Percentiles rank a stretch among this genome's conserved stretches.
phyloP scores from a whole-genome alignment of 805 yeast species.

The Cyberlindnera americana region DNA sequence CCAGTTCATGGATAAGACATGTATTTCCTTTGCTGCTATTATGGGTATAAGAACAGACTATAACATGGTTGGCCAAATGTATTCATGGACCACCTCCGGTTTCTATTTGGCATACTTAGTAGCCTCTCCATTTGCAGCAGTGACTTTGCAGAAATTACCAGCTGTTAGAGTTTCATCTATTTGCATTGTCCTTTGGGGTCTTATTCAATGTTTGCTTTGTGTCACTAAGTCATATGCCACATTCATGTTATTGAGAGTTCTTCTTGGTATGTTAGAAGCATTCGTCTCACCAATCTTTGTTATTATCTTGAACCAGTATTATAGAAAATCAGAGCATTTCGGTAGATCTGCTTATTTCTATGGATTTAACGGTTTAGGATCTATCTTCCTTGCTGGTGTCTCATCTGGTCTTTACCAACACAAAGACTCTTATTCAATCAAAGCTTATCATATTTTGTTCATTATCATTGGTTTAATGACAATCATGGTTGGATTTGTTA shows the following conservation, averaged over 20 bases:
- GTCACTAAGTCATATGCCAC: not conserved
- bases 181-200: slow-evolving; percentile 46
- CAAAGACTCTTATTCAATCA: slow-evolving; percentile 33
- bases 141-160: slow-evolving; percentile 48
- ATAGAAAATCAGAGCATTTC: slow-evolving; percentile 29
- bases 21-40: slow-evolving; percentile 41
- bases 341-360: slow-evolving; percentile 31
- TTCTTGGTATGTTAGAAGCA: slow-evolving; percentile 45
- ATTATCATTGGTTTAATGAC: slow-evolving; percentile 54
- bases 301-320: slow-evolving; percentile 21
- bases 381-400: slow-evolving; percentile 41
- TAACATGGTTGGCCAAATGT: slow-evolving; percentile 38
- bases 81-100: slow-evolving; percentile 46
- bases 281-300: slow-evolving; percentile 30
- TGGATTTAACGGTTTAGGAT: slow-evolving; percentile 32
- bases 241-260: not conserved
- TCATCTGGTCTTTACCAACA: slow-evolving; percentile 37
- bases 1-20: slow-evolving; percentile 41
- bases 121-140: slow-evolving; percentile 40
- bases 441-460: slow-evolving; percentile 51
- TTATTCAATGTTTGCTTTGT: slow-evolving; percentile 33
- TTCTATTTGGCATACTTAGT: slow-evolving; percentile 55
- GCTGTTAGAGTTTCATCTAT: slow-evolving; percentile 33
- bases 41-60: slow-evolving; percentile 39
- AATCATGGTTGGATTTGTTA: slow-evolving; percentile 39